Percentiles rank a stretch among this genome's conserved stretches.
Evolutionary conservation across 495 filamentous ascomycete genomes (phyloP).

Genomic region (Hypoxylon perforatum): DNA sequence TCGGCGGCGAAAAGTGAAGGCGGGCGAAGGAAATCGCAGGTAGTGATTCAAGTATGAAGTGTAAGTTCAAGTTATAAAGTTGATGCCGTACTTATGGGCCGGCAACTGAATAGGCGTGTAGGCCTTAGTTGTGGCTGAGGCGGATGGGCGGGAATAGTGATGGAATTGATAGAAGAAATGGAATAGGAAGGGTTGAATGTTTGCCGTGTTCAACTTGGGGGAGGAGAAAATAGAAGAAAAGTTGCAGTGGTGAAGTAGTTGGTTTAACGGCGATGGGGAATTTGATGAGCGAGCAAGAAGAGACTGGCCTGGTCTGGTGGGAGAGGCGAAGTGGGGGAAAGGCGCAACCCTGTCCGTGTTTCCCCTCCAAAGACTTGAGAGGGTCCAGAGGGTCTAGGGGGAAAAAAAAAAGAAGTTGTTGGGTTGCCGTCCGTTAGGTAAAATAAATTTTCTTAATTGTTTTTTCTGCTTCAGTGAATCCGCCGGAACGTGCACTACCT

Average conservation of each 20-base stretch:
- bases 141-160: slow-evolving; percentile 11
- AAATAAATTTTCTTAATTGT: slow-evolving; percentile 37
- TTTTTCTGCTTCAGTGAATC: slow-evolving; percentile 14
- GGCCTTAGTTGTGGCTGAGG: slow-evolving; percentile 11
- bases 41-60: slow-evolving; percentile 20
- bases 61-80: slow-evolving; percentile 28
- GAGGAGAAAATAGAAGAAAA: slow-evolving; percentile 20
- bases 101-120: slow-evolving; percentile 18
- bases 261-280: slow-evolving; percentile 35
- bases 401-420: slow-evolving; percentile 35
- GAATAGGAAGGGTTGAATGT: slow-evolving; percentile 34
- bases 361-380: slow-evolving; percentile 29
- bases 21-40: slow-evolving; percentile 33
- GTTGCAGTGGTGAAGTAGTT: slow-evolving; percentile 39
- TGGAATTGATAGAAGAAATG: slow-evolving; percentile 27
- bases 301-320: slow-evolving; percentile 42
- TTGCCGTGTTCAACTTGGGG: slow-evolving; percentile 32
- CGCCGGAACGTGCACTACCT: not conserved
- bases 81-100: slow-evolving; percentile 29
- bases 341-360: slow-evolving; percentile 38
- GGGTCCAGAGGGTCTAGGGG: slow-evolving; percentile 1
- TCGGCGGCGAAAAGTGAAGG: slow-evolving; percentile 26
- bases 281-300: slow-evolving; percentile 42
- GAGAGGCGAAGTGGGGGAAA: slow-evolving; percentile 46
- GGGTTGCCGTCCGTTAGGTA: slow-evolving; percentile 19